Evolutionary conservation across 495 filamentous ascomycete genomes (phyloP).

Genomic region (Saxophila tyrrhenica): DNA sequence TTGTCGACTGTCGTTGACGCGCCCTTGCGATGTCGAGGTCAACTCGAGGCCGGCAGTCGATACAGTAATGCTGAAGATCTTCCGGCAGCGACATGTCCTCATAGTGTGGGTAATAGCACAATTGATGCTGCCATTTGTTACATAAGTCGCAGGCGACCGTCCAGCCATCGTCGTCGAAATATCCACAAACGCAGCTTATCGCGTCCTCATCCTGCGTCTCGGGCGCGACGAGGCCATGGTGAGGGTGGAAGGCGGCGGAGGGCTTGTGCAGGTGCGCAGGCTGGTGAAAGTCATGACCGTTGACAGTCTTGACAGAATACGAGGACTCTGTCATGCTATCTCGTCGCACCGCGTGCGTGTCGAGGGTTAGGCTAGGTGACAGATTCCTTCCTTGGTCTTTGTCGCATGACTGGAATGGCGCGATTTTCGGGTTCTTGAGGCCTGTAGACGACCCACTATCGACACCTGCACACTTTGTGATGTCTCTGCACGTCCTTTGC

Average conservation of each 20-base stretch:
- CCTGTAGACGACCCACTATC: not conserved
- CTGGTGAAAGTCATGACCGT: conserved; percentile 49
- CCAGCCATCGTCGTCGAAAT: conserved; percentile 86
- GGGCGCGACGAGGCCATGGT: conserved; percentile 45
- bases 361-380: conserved; percentile 12
- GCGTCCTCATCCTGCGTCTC: conserved; percentile 78
- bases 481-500: not conserved
- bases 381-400: not conserved
- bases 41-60: conserved; percentile 65
- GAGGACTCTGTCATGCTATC: conserved; percentile 88
- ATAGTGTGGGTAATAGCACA: conserved; percentile 63
- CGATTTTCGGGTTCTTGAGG: not conserved
- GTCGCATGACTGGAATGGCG: conserved; percentile 18
- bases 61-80: conserved; percentile 60
- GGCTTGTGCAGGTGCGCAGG: conserved; percentile 40
- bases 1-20: conserved; percentile 45
- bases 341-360: conserved; percentile 8
- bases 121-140: conserved; percentile 95
- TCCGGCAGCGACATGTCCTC: conserved; percentile 62
- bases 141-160: conserved; percentile 94
- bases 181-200: conserved; percentile 96
- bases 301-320: conserved; percentile 50
- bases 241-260: conserved; percentile 30
- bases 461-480: not conserved
- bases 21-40: conserved; percentile 58